Conservation (phyloP, 1,139 yeast genomes). For the Blastobotrys elegans region DNA sequence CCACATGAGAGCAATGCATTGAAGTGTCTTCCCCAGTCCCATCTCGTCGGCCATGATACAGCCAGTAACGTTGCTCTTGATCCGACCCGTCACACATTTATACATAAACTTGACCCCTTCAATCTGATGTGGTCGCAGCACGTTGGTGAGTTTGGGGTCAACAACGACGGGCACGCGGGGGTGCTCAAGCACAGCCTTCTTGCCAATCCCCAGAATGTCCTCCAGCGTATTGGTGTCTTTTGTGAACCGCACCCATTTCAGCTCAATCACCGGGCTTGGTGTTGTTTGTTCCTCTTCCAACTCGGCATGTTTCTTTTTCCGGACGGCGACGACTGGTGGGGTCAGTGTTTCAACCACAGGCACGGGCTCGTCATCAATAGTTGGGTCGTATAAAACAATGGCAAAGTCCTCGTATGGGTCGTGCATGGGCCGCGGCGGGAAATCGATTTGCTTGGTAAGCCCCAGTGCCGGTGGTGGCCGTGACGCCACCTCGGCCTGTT, state of each 20-base stretch:
- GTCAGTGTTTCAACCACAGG: conserved; percentile 18
- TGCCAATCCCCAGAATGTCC: conserved; percentile 74
- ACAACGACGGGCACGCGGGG: conserved; percentile 89
- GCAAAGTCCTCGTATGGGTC: conserved; percentile 95
- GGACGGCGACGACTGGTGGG: conserved; percentile 7
- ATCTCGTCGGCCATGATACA: conserved; percentile 99
- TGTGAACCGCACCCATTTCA: conserved; percentile 10
- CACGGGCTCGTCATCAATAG: conserved; percentile 52
- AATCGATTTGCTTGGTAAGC: conserved; percentile 58
- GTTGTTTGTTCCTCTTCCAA: not conserved
- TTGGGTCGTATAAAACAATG: conserved; percentile 91
- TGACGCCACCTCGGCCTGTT: conserved; percentile 24
- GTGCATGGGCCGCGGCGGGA: conserved; percentile 85
- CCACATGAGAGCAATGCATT: conserved; percentile 92
- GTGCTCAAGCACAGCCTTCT: conserved; percentile 36
- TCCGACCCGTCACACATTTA: conserved; percentile 83
- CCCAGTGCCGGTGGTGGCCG: conserved; percentile 79
- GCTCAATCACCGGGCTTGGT: not conserved
- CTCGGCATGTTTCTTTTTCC: conserved; percentile 4
- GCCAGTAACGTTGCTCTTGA: conserved; percentile 85
- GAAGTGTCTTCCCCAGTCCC: conserved; percentile 96
- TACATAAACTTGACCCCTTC: conserved; percentile 92
- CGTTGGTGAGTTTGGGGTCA: conserved; percentile 81
- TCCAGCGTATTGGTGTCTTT: conserved; percentile 50
- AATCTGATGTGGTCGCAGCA: conserved; percentile 91